Base-by-base conservation (phyloP, 768 basidiomycete genomes). In the Tulasnella calospora region DNA sequence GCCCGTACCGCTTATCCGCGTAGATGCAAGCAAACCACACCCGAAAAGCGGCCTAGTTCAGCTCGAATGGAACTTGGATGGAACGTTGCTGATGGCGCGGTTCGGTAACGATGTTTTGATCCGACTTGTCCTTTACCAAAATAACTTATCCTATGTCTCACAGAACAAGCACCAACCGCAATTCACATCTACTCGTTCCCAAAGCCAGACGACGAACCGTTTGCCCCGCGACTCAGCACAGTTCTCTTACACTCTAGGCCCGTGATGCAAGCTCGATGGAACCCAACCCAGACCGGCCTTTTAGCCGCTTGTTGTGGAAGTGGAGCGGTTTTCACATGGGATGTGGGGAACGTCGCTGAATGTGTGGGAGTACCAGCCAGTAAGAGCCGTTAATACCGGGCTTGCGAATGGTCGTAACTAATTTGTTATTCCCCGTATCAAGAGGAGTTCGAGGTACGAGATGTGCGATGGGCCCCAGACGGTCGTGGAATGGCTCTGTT, bases 281-380 rank as follows among this genome's bases (percentile, higher is more conserved):
- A 94, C 82, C 94, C 94, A 40, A 88, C 89, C n/a, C 89, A 92
- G n/a, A 89, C 89, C 82, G 93, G 92, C 7, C 90, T 86, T 74
- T 84, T 96, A 33, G 89, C 87, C 0, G 81, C 93, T 12, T 92
- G 92, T 80, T 92, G 91, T 81, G 91, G 91, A 15, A 88, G 84
- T 72, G 88, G 88, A 77, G 90, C 91, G 76, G 82, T 94, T 33
- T 93, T 92, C 83, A 89, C 87, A 10, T 95, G 94, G 94, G 93
- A 91, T 80, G 92, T 70, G 30, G 77, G 46, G 80, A 94, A 95
- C 82, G 92, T 95, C 85, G 94, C 94, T 3, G 96, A 97, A 83
- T 96, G 94, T 81, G 89, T 96, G 44, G 94, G 94, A 9, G 89
- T 98, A 5, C 96, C 96, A 44, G 89, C 92, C n/a, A 89, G 93